These are phyloP conservation scores for Crassisporium funariophilum DNA, from an alignment of 768 basidiomycete genomes.

Conservation along the genomic window DNA sequence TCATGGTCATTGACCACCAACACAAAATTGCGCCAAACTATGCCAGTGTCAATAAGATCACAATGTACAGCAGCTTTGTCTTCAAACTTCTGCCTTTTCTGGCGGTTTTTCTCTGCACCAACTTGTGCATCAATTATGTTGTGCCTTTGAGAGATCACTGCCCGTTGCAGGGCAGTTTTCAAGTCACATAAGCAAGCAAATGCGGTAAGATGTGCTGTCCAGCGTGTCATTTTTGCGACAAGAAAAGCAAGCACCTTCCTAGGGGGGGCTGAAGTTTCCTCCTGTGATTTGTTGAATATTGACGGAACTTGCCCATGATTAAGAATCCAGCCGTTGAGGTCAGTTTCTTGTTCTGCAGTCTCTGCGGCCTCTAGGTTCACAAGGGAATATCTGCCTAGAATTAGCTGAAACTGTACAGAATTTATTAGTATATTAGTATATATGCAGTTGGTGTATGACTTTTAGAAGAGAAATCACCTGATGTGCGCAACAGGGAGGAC, in stretches of 20 bases:
- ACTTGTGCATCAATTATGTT: conserved; percentile 28
- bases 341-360: conserved; percentile 25
- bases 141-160: conserved; percentile 17
- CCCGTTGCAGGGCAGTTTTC: conserved; percentile 20
- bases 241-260: conserved; percentile 25
- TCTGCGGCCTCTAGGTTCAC: conserved; percentile 18
- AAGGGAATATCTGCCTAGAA: conserved; percentile 24
- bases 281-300: conserved; percentile 25
- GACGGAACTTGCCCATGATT: conserved; percentile 26
- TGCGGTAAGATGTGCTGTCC: conserved; percentile 28
- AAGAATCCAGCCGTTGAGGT: conserved; percentile 25
- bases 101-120: conserved; percentile 26
- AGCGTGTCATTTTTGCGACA: conserved; percentile 29
- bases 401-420: conserved; percentile 27
- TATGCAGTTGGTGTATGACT: background rate
- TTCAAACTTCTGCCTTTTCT: conserved; percentile 20
- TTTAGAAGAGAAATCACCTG: conserved; percentile 14
- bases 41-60: conserved; percentile 22
- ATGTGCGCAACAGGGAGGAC: conserved; percentile 22
- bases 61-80: conserved; percentile 19
- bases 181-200: conserved; percentile 23
- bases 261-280: conserved; percentile 14
- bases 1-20: conserved; percentile 24
- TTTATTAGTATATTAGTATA: background rate
- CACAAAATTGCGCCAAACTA: conserved; percentile 20